Evolutionary conservation across 208 protist species (phyloP), one percentile per base, ranked within the genome.

Genomic region (Acanthamoeba lenticulata): DNA sequence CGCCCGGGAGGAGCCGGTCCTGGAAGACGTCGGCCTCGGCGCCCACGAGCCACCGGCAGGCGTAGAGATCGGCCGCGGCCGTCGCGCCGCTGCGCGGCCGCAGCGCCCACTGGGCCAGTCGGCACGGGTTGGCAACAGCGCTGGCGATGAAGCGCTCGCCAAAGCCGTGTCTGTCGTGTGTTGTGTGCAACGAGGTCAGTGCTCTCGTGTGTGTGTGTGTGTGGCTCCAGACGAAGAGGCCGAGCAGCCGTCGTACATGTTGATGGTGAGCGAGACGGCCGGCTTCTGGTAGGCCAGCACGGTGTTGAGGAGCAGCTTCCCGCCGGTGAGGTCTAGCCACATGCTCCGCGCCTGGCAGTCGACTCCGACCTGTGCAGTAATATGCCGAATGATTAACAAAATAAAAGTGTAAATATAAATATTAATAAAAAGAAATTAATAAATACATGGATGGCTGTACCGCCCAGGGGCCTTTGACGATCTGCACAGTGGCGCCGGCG

Each of bases 231-330:
- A 69, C 60, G 19, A 69, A 5, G 29, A 27, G 27, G 19, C 60
- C 19, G 21, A 69, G 29, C 29, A 69, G n/a, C n/a, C n/a, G n/a
- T n/a, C 52, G 69, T 79, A 79, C 69, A 79, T 9, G 38, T 79
- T 79, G 6, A 79, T 3, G 69, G 9, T 79, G 19, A 79, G 17
- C 34, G 69, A 4, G 36, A 79, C 38, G 38, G 4, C 44, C 6
- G 69, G 69, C 69, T 79, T 79, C 36, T 79, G 69, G 21, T 79
- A 79, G 38, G 69, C 36, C 69, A 45, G 27, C 36, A 79, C 69
- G 36, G 9, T 45, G 38, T 79, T 79, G 19, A 45, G 32, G 15
- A 24, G 21, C 13, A 15, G 44, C 34, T 36, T 17, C 11, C 69
- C 69, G 24, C 36, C 69, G 2, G 69, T 45, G 21, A 79, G 69